phyloP scores from a whole-genome alignment of 2,329 filamentous ascomycete genomes.

The Calonectria pteridis region DNA sequence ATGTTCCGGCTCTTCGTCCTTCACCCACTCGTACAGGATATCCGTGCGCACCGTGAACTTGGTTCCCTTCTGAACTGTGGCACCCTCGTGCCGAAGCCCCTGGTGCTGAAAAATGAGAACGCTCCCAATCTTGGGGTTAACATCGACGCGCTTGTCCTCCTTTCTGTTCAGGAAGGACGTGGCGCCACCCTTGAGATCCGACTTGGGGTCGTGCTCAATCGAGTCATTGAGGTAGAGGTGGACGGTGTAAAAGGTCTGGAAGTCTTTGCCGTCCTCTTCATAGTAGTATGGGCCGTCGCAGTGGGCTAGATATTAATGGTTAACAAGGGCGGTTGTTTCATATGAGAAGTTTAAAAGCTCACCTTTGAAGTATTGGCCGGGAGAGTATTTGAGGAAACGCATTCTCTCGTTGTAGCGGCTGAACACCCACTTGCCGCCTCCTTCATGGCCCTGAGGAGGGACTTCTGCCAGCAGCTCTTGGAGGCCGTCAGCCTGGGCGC shows the following conservation, averaged over 20 bases:
- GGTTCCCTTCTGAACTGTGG: constrained; percentile 61
- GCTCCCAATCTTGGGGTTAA: constrained; percentile 68
- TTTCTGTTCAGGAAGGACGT: constrained; percentile 65
- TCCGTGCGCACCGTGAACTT: constrained; percentile 71
- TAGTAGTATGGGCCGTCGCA: constrained; percentile 75
- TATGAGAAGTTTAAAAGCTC: constrained; percentile 28
- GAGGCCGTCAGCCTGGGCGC: constrained; percentile 58
- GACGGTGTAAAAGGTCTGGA: constrained; percentile 65
- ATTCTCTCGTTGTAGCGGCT: constrained; percentile 76
- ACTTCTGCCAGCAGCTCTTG: constrained; percentile 54
- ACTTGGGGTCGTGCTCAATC: constrained; percentile 29
- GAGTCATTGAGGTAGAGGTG: constrained; percentile 62
- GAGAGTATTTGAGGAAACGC: constrained; percentile 79
- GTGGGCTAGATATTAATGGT: constrained; percentile 62
- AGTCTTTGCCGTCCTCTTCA: constrained; percentile 57
- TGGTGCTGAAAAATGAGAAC: constrained; percentile 72
- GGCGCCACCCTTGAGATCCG: constrained; percentile 62
- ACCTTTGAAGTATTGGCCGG: constrained; percentile 79
- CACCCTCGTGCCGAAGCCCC: constrained; percentile 65
- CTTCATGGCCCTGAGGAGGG: constrained; percentile 40
- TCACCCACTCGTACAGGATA: constrained; percentile 60
- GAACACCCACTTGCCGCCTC: constrained; percentile 56
- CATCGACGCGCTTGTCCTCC: constrained; percentile 59
- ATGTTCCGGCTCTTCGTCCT: constrained; percentile 17
- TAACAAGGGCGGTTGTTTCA: neutral